Percentiles rank a stretch among this genome's conserved stretches.
Evolutionary conservation across 2,329 filamentous ascomycete genomes (phyloP).

Genomic region (Blumeriella jaapii): DNA sequence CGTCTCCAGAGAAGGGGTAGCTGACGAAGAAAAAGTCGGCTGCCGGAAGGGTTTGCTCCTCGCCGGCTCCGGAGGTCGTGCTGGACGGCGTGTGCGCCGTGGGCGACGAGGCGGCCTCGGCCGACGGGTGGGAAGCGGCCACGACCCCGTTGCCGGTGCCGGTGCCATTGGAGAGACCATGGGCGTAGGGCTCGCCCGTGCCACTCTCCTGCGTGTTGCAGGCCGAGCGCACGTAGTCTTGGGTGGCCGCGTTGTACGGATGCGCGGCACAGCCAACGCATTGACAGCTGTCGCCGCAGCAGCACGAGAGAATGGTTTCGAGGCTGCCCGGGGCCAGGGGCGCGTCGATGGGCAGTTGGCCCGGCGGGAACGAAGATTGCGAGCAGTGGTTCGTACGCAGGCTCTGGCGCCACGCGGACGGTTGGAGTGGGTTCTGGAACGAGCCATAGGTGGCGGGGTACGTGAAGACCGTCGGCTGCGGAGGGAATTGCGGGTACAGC

Average conservation of each 20-base stretch:
- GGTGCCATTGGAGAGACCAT: constrained; percentile 10
- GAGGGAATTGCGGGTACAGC: constrained; percentile 18
- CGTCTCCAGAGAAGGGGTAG: constrained; percentile 35
- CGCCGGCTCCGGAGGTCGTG: constrained; percentile 24
- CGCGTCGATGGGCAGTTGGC: constrained; percentile 18
- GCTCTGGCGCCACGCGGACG: constrained; percentile 40
- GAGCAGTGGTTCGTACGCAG: constrained; percentile 31
- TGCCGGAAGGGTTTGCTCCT: constrained; percentile 37
- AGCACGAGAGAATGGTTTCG: constrained; percentile 37
- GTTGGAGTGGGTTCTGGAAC: constrained; percentile 42
- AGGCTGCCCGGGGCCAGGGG: constrained; percentile 28
- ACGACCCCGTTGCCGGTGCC: constrained; percentile 11
- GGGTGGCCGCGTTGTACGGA: constrained; percentile 54
- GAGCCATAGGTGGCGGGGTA: constrained; percentile 44
- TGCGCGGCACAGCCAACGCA: constrained; percentile 59
- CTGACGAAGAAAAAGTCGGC: constrained; percentile 49
- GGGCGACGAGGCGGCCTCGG: constrained; percentile 17
- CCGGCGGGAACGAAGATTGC: constrained; percentile 21
- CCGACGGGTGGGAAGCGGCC: constrained; percentile 6
- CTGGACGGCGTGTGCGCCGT: constrained; percentile 22
- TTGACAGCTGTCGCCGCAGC: constrained; percentile 53
- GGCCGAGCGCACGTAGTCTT: constrained; percentile 40
- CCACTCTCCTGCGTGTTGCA: constrained; percentile 20
- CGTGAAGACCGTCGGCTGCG: constrained; percentile 37
- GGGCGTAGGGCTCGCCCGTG: constrained; percentile 13